Evolutionary conservation across 371 early-diverging fungal species (phyloP).

Genomic region (Mortierella sp.): DNA sequence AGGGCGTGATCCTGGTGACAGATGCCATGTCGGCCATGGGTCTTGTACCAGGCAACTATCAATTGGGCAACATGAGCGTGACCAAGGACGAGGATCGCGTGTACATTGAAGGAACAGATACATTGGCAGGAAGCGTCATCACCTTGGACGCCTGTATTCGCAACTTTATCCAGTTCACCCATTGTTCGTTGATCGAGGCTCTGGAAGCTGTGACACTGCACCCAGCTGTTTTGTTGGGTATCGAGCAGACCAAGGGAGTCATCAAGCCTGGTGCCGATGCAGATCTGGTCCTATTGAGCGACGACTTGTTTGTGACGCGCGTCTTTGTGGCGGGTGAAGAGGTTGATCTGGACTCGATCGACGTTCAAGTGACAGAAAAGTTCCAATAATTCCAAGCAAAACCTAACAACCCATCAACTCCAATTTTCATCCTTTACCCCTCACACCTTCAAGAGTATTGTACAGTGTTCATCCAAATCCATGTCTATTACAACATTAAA

Average conservation of each 20-base stretch:
- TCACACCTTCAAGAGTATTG: too few species aligned
- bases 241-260: conserved; percentile 78
- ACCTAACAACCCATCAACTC: too few species aligned
- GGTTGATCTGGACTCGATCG: conserved; percentile 58
- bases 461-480: too few species aligned
- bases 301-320: conserved; percentile 71
- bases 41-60: conserved; percentile 78
- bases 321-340: conserved; percentile 83
- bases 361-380: conserved; percentile 52
- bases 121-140: conserved; percentile 80
- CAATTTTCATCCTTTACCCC: too few species aligned
- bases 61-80: conserved; percentile 76
- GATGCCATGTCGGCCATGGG: conserved; percentile 85
- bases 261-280: conserved; percentile 83
- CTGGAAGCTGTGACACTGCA: conserved; percentile 88
- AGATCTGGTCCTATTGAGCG: conserved; percentile 80
- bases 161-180: conserved; percentile 84
- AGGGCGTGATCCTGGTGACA: conserved; percentile 78
- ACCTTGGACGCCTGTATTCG: conserved; percentile 81
- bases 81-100: conserved; percentile 74
- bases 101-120: conserved; percentile 83
- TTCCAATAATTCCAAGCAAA: conserved; percentile 28
- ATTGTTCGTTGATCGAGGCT: conserved; percentile 82
- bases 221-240: conserved; percentile 82
- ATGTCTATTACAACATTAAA: too few species aligned